Percentiles rank a stretch among this genome's conserved stretches.
Conservation (phyloP, 2,329 filamentous ascomycete genomes). For the Penicillium vulpinum region DNA sequence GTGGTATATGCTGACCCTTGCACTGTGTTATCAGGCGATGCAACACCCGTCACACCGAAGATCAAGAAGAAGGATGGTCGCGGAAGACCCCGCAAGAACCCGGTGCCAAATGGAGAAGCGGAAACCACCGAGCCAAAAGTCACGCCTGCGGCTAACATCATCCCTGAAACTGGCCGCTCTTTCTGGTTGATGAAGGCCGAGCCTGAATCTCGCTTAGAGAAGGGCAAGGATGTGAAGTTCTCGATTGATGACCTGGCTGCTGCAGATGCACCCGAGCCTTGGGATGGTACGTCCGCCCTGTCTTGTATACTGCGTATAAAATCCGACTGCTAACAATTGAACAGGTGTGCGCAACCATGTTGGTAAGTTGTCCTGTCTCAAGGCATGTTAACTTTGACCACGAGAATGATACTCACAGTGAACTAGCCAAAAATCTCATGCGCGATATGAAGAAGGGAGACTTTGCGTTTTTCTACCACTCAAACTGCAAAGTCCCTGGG, state of each 20-base stretch:
- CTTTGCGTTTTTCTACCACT: slow-evolving; percentile 95
- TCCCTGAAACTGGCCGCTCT: slow-evolving; percentile 36
- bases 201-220: slow-evolving; percentile 81
- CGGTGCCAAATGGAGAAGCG: slow-evolving; percentile 18
- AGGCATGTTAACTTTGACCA: neutral
- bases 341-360: slow-evolving; percentile 48
- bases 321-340: slow-evolving; percentile 20
- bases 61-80: slow-evolving; percentile 25
- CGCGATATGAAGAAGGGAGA: slow-evolving; percentile 89
- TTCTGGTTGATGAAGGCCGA: slow-evolving; percentile 89
- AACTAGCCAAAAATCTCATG: slow-evolving; percentile 78
- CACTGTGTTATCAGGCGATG: neutral
- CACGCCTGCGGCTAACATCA: neutral
- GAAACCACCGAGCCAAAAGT: slow-evolving; percentile 16
- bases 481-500: slow-evolving; percentile 84
- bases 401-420: slow-evolving; percentile 18
- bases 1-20: neutral
- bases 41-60: slow-evolving; percentile 10
- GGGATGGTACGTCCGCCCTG: slow-evolving; percentile 70
- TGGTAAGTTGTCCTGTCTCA: slow-evolving; percentile 33
- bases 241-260: slow-evolving; percentile 85
- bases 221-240: slow-evolving; percentile 85
- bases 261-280: slow-evolving; percentile 75
- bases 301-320: neutral
- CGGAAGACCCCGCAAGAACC: slow-evolving; percentile 30